Percentiles rank a stretch among this genome's conserved stretches.
Evolutionary conservation across 1,284 basidiomycete genomes (phyloP).

Genomic region (Trichosporon inkin): DNA sequence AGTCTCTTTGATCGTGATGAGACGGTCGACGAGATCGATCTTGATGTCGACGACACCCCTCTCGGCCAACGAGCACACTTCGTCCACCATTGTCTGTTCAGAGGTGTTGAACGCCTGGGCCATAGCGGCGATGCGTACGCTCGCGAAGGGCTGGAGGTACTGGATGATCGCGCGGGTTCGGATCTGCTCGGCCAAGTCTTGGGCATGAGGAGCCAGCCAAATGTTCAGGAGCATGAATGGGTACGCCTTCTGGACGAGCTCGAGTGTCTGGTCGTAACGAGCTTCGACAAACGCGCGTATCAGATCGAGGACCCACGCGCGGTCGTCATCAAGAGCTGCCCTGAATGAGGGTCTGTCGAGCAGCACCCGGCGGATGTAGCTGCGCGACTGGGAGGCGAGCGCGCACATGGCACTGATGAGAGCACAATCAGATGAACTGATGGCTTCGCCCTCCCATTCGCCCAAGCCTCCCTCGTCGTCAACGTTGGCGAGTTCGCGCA

Average conservation of each 20-base stretch:
- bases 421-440: conserved; percentile 36
- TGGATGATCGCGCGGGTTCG: conserved; percentile 38
- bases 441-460: conserved; percentile 42
- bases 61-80: conserved; percentile 34
- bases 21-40: conserved; percentile 43
- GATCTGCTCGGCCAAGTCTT: conserved; percentile 28
- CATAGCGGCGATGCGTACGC: conserved; percentile 37
- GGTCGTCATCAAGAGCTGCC: conserved; percentile 32
- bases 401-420: conserved; percentile 35
- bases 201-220: conserved; percentile 25
- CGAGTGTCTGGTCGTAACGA: conserved; percentile 35
- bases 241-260: conserved; percentile 24
- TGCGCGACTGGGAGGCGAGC: conserved; percentile 31
- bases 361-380: conserved; percentile 30
- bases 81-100: conserved; percentile 25
- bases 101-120: conserved; percentile 32
- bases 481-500: conserved; percentile 31
- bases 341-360: conserved; percentile 37
- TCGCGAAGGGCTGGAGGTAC: conserved; percentile 41
- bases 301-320: conserved; percentile 38
- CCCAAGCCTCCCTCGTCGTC: conserved; percentile 40
- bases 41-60: conserved; percentile 30
- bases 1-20: conserved; percentile 26
- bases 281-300: conserved; percentile 40
- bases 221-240: conserved; percentile 36